Evolutionary conservation across 2,329 filamentous ascomycete genomes (phyloP), one percentile per base, ranked within the genome.

Genomic region (Daldinia eschscholtzii): DNA sequence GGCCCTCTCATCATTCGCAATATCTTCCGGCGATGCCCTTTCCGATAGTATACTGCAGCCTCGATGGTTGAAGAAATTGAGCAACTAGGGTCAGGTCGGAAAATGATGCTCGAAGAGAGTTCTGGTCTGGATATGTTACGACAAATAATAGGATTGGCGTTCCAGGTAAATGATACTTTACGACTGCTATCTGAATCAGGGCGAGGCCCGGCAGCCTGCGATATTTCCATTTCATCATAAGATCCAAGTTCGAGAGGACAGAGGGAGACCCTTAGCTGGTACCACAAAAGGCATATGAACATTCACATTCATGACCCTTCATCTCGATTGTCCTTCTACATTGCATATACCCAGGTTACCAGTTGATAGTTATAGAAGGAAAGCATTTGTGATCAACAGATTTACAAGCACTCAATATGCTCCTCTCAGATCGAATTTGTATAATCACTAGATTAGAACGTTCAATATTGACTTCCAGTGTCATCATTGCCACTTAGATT

Each of bases 261-360:
- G 41, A 64, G 53, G 44, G 46, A 57, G 61, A 62, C 57, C 61
- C 57, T 58, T 46, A 42, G 57, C 37, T 63, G 23, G 66, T 39
- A 71, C 67, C 42, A 53, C 52, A 60, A 67, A 48, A 55, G 57
- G 57, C 64, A 58, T 71, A 69, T 42, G 66, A 67, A 65, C 66
- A 66, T 57, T 69, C 67, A 59, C 64, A 67, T 63, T 63, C 64
- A 71, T 52, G 66, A 69, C 67, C 44, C 67, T 66, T 61, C 57
- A 57, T 70, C 20, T 57, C 57, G 56, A 42, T 56, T 57, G 28
- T 46, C 65, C 52, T 56, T 61, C 48, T 68, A 62, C 20, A 66
- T 71, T 69, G 69, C 67, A 71, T 71, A 71, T 71, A 71, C 69
- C 69, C 69, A 48, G 66, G 39, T 48, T 56, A 55, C 57, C 18